Evolutionary conservation across 2,329 filamentous ascomycete species (phyloP).

Genomic region (Colletotrichum sp.): DNA sequence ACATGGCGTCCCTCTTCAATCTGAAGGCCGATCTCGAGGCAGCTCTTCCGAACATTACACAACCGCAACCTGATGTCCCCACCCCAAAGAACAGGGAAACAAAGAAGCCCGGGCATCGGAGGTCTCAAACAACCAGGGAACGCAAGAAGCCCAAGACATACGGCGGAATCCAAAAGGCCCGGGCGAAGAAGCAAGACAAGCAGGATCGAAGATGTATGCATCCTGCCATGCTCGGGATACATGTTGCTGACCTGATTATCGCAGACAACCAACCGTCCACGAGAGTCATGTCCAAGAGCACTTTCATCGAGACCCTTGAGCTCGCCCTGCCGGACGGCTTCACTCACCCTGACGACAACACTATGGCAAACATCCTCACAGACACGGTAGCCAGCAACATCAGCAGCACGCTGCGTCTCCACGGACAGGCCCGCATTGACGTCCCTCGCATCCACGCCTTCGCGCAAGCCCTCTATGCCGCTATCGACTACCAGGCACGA

Average conservation of each 20-base stretch:
- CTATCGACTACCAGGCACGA: rapidly evolving
- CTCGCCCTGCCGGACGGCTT: neutral
- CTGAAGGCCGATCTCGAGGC: neutral
- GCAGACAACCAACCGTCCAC: neutral
- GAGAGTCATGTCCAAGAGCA: neutral
- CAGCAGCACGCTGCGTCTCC: neutral
- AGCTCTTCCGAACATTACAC: neutral
- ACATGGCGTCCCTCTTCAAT: neutral
- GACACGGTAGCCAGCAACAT: neutral
- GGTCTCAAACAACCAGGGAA: neutral
- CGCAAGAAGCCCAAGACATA: neutral
- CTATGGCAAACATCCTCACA: neutral
- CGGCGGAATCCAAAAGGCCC: neutral
- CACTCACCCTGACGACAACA: neutral
- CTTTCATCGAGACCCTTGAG: neutral
- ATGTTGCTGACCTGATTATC: neutral
- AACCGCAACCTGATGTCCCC: neutral
- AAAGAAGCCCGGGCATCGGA: neutral
- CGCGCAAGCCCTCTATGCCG: neutral
- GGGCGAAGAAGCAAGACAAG: neutral
- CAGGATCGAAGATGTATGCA: neutral
- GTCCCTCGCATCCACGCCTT: neutral
- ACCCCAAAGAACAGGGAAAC: neutral
- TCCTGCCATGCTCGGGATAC: neutral
- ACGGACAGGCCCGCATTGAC: neutral